These are phyloP conservation scores for Lentinus brumalis DNA, from an alignment of 768 basidiomycete genomes.

Conservation along the genomic window DNA sequence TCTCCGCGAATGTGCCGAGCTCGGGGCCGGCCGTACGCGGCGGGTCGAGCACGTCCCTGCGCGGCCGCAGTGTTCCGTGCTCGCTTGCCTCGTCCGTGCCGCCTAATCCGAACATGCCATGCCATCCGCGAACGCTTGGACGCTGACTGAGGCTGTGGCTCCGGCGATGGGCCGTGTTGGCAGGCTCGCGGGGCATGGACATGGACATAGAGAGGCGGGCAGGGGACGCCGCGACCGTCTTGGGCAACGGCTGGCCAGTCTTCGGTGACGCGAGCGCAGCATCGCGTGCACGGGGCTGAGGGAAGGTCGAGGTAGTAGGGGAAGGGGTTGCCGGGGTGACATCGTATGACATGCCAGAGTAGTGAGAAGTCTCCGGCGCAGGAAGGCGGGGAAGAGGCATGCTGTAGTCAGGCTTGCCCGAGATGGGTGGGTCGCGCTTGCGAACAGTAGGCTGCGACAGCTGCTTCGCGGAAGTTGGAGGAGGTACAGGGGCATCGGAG, in stretches of 20 bases:
- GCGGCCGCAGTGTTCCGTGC: constrained; percentile 33
- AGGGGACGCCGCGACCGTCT: constrained; percentile 19
- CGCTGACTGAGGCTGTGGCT: constrained; percentile 85
- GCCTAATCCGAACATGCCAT: constrained; percentile 56
- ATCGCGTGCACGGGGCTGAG: constrained; percentile 68
- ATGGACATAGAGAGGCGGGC: constrained; percentile 24
- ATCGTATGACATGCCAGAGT: constrained; percentile 82
- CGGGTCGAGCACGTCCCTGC: constrained; percentile 31
- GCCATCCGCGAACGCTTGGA: constrained; percentile 59
- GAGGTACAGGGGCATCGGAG: constrained; percentile 24
- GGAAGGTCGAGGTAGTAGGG: constrained; percentile 54
- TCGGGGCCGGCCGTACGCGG: constrained; percentile 73
- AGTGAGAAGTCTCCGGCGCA: constrained; percentile 79
- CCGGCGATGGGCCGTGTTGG: constrained; percentile 76
- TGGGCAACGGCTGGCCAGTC: constrained; percentile 22
- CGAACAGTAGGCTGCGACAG: constrained; percentile 36
- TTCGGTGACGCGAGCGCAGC: constrained; percentile 48
- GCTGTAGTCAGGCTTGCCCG: constrained; percentile 65
- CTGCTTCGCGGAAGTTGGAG: constrained; percentile 28
- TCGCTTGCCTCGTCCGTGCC: constrained; percentile 44
- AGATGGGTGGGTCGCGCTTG: constrained; percentile 38
- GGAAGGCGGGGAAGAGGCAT: constrained; percentile 84
- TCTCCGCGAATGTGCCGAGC: constrained; percentile 51
- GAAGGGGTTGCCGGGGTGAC: constrained; percentile 49
- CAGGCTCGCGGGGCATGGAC: constrained; percentile 64